phyloP scores from a whole-genome alignment of 129 eudicot species.

The Sambucus nigra region DNA sequence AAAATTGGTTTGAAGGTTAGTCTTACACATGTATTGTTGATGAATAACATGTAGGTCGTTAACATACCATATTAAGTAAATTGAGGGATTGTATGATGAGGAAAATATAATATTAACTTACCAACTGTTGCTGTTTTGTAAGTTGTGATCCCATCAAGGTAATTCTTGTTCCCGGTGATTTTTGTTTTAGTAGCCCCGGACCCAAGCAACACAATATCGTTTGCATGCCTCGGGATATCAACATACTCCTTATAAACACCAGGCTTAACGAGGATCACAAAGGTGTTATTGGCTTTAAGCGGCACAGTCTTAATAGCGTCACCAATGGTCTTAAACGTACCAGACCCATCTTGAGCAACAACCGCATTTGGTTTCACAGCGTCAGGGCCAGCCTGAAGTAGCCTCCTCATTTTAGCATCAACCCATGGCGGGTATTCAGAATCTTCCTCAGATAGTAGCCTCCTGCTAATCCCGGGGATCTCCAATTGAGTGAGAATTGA shows the following conservation, averaged over 20 bases:
- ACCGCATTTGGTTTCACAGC: constrained; percentile 5
- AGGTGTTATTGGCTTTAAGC: neutral
- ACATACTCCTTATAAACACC: constrained; percentile 35
- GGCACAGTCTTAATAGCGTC: constrained; percentile 22
- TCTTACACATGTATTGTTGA: too few relatives aligned
- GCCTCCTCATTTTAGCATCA: constrained; percentile 43
- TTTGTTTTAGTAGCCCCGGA: constrained; percentile 35
- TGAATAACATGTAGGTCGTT: too few relatives aligned
- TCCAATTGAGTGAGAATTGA: neutral
- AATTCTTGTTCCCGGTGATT: constrained; percentile 32
- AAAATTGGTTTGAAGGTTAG: too few relatives aligned
- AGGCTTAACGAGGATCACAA: constrained; percentile 27
- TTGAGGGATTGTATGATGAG: neutral
- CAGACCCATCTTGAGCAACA: constrained; percentile 27
- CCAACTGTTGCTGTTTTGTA: constrained; percentile 33
- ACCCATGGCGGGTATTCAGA: constrained; percentile 23
- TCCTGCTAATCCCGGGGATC: constrained; percentile 5
- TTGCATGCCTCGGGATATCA: neutral
- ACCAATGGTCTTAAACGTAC: constrained; percentile 21
- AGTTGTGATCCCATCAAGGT: constrained; percentile 11
- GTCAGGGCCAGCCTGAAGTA: constrained; percentile 10
- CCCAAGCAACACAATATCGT: constrained; percentile 28
- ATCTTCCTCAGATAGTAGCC: neutral
- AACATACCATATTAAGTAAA: neutral
- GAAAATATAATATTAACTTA: constrained; percentile 9